These are phyloP conservation scores for Lactarius hengduanensis DNA, from an alignment of 768 basidiomycete species.

Conservation along the genomic window DNA sequence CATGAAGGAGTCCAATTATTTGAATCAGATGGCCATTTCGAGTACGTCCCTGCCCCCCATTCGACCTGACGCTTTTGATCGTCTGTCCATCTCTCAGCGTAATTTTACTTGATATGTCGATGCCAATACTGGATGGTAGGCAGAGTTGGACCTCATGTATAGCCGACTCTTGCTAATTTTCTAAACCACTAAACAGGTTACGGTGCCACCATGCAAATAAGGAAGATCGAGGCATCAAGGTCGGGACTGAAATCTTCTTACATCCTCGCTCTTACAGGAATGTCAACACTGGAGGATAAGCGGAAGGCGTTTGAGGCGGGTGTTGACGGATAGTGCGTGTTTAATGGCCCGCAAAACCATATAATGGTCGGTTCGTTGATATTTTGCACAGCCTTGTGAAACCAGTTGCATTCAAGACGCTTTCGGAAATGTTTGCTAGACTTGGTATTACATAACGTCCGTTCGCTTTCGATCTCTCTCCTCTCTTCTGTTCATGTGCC, in stretches of 20 bases:
- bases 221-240: slow-evolving; percentile 57
- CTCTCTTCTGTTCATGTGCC: background rate
- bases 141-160: slow-evolving; percentile 24
- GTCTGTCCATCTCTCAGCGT: slow-evolving; percentile 49
- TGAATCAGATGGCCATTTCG: slow-evolving; percentile 72
- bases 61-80: background rate
- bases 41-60: slow-evolving; percentile 51
- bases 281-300: slow-evolving; percentile 93
- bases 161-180: background rate
- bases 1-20: slow-evolving; percentile 80
- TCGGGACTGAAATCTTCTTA: slow-evolving; percentile 37
- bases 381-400: slow-evolving; percentile 70
- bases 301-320: slow-evolving; percentile 88
- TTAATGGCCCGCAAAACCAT: background rate
- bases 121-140: slow-evolving; percentile 88
- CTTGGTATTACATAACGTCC: slow-evolving; percentile 50
- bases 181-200: slow-evolving; percentile 50
- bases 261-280: slow-evolving; percentile 88
- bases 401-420: slow-evolving; percentile 90
- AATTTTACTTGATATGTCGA: slow-evolving; percentile 85
- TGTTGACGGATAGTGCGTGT: slow-evolving; percentile 89
- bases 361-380: slow-evolving; percentile 3
- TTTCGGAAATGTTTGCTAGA: slow-evolving; percentile 80
- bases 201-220: slow-evolving; percentile 80
- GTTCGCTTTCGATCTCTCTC: background rate